Percentiles rank a stretch among this genome's conserved stretches.
Conservation (phyloP, 2,329 filamentous ascomycete species). For the Xylaria sp. region DNA sequence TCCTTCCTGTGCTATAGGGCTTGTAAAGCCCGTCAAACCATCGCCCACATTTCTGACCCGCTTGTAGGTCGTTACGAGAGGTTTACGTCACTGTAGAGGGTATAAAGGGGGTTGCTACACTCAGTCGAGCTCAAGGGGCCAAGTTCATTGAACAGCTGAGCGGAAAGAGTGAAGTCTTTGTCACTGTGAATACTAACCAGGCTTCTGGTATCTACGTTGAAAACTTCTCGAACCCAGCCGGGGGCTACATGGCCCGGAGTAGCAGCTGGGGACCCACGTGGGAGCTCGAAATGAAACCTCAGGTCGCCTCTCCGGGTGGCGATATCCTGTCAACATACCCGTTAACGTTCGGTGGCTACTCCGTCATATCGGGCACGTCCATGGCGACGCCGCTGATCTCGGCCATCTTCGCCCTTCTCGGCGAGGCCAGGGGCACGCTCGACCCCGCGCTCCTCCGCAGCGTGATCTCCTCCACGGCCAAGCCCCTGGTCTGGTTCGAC, state of each 20-base stretch:
- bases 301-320: slow-evolving; percentile 51
- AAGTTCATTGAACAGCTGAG: slow-evolving; percentile 30
- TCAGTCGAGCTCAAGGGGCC: slow-evolving; percentile 25
- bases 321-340: slow-evolving; percentile 56
- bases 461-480: slow-evolving; percentile 37
- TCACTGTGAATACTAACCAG: slow-evolving; percentile 23
- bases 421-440: slow-evolving; percentile 33
- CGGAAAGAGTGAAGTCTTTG: slow-evolving; percentile 24
- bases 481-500: slow-evolving; percentile 37
- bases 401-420: slow-evolving; percentile 40
- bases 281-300: slow-evolving; percentile 52
- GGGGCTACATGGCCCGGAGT: slow-evolving; percentile 43
- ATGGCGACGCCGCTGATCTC: slow-evolving; percentile 56
- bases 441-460: slow-evolving; percentile 31
- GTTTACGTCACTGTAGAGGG: neutral
- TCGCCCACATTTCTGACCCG: neutral
- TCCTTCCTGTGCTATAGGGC: neutral
- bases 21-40: neutral
- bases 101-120: slow-evolving; percentile 21
- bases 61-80: neutral
- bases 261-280: slow-evolving; percentile 51
- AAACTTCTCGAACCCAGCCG: slow-evolving; percentile 27
- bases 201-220: slow-evolving; percentile 15
- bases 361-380: slow-evolving; percentile 55
- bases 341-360: slow-evolving; percentile 45